A percentile compares a stretch with the other conserved stretches of the same genome.
phyloP scores from a whole-genome alignment of 306 rosid genomes.

The Quercus dentata region DNA sequence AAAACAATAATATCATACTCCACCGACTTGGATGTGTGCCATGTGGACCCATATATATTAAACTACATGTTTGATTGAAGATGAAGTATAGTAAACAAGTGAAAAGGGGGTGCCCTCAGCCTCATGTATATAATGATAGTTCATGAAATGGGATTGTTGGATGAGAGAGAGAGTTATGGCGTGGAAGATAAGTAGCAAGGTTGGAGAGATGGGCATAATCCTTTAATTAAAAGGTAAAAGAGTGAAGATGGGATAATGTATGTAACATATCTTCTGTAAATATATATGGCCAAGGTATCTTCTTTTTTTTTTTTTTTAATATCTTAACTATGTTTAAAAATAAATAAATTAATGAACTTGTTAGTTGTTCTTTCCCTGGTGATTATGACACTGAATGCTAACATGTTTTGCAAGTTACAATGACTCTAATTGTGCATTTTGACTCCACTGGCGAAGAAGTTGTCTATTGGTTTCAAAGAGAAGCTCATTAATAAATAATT shows the following conservation, averaged over 20 bases:
- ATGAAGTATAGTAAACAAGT: not conserved
- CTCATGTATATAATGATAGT: not conserved
- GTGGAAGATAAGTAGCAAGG: constrained; percentile 9
- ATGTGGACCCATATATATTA: constrained; percentile 7
- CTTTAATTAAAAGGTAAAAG: not conserved
- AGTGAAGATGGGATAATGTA: constrained; percentile 3
- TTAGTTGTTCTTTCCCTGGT: constrained; percentile 1
- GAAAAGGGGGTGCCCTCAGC: not conserved
- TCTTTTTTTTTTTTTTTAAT: not conserved
- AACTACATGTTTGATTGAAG: not conserved
- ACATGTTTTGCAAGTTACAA: constrained; percentile 1
- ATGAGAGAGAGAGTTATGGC: not conserved
- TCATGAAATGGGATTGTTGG: constrained; percentile 3
- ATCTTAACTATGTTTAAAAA: not conserved
- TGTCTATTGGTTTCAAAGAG: no score
- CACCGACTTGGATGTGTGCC: constrained; percentile 14
- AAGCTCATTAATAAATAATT: not conserved
- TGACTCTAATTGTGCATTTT: not conserved
- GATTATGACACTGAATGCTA: not conserved
- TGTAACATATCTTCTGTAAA: not conserved
- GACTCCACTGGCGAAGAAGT: no score
- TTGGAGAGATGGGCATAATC: not conserved
- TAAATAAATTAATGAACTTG: not conserved
- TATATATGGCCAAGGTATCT: not conserved
- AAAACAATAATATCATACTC: not conserved